Conservation (phyloP, 1,284 basidiomycete species). For the Meripilus lineatus region DNA sequence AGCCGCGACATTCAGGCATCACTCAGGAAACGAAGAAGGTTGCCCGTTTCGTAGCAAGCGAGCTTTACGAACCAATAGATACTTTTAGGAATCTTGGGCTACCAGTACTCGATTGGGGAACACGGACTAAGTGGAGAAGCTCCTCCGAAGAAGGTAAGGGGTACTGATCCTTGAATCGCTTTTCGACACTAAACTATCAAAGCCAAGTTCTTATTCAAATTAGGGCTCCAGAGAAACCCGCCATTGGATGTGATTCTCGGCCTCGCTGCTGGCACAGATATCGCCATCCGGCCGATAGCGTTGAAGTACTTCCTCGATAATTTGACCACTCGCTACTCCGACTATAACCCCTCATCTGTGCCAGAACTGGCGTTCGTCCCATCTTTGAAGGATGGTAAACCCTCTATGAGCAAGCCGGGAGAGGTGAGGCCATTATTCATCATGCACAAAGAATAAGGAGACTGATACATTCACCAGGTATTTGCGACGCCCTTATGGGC, state of each 20-base stretch:
- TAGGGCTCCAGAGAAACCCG: slow-evolving; percentile 77
- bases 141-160: slow-evolving; percentile 79
- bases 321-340: slow-evolving; percentile 53
- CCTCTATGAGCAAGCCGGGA: slow-evolving; percentile 59
- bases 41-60: slow-evolving; percentile 54
- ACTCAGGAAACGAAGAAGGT: slow-evolving; percentile 27
- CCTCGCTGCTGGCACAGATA: slow-evolving; percentile 57
- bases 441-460: background rate
- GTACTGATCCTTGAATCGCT: too few species aligned
- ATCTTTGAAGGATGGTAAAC: slow-evolving; percentile 47
- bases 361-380: slow-evolving; percentile 77
- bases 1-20: slow-evolving; percentile 34
- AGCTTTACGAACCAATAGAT: slow-evolving; percentile 84
- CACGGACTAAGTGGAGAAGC: slow-evolving; percentile 69
- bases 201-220: slow-evolving; percentile 81
- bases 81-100: slow-evolving; percentile 71
- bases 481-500: slow-evolving; percentile 72
- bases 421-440: slow-evolving; percentile 43
- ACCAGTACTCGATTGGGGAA: slow-evolving; percentile 87
- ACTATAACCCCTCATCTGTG: slow-evolving; percentile 55
- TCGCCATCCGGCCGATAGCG: slow-evolving; percentile 46
- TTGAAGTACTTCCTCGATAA: slow-evolving; percentile 80
- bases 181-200: background rate
- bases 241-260: slow-evolving; percentile 63
- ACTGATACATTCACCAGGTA: slow-evolving; percentile 41